Percentiles rank a stretch among this genome's conserved stretches.
These are phyloP conservation scores for Hansenula sp. DNA, from an alignment of 1,139 yeast species.

Conservation along the genomic window DNA sequence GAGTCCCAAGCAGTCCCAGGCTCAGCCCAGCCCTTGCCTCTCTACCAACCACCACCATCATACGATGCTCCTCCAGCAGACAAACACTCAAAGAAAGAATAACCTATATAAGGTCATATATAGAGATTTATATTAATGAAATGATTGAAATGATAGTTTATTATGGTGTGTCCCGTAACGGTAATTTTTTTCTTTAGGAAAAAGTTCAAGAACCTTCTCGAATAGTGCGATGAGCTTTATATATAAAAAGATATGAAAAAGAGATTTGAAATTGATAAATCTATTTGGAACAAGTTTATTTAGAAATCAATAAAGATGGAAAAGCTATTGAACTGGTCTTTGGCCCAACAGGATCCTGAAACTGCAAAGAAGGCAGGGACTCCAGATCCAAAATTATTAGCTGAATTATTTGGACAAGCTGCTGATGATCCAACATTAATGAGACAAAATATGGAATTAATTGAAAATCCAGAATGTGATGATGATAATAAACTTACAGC, in stretches of 20 bases:
- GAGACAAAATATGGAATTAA: constrained; percentile 67
- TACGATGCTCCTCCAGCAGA: too few relatives aligned
- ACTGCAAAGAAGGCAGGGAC: constrained; percentile 55
- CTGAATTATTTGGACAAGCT: constrained; percentile 72
- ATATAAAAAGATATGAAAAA: not conserved
- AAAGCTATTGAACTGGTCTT: constrained; percentile 86
- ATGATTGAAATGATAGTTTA: not conserved
- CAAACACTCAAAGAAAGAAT: too few relatives aligned
- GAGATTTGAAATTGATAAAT: too few relatives aligned
- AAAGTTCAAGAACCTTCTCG: constrained; percentile 1
- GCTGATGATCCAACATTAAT: constrained; percentile 84
- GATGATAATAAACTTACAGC: constrained; percentile 69
- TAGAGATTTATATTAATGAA: too few relatives aligned
- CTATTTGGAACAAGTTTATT: too few relatives aligned
- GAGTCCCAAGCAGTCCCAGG: too few relatives aligned
- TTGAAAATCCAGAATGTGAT: constrained; percentile 57
- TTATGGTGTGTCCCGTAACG: not conserved
- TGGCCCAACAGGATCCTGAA: constrained; percentile 70
- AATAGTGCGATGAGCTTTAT: not conserved
- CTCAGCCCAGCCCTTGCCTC: too few relatives aligned
- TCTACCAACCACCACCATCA: too few relatives aligned
- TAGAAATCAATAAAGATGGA: constrained; percentile 67
- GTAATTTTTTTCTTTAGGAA: not conserved
- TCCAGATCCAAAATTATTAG: constrained; percentile 75
- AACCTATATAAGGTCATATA: too few relatives aligned